These are phyloP conservation scores for Trypanosomatidae sp. DNA, from an alignment of 208 protist genomes.

Conservation along the genomic window DNA sequence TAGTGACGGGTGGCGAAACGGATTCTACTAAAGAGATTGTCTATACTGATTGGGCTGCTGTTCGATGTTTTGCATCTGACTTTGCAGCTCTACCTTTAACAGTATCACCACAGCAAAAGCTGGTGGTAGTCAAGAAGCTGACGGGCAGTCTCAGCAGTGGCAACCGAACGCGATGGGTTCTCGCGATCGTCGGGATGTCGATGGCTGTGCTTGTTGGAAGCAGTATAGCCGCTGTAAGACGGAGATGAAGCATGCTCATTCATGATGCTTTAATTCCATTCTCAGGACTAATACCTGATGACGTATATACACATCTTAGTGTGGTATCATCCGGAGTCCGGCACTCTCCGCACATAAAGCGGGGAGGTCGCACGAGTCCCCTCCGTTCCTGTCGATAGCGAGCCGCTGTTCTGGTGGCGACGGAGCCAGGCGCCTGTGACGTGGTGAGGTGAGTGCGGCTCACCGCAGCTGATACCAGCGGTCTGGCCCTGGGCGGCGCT, in stretches of 20 bases:
- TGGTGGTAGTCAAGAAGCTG: neutral
- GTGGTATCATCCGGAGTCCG: too few relatives aligned
- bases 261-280: neutral
- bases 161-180: neutral
- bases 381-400: neutral
- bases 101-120: neutral
- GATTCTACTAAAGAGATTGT: constrained; percentile 25
- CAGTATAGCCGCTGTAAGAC: neutral
- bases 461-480: neutral
- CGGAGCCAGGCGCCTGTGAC: too few relatives aligned
- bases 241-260: neutral
- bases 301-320: too few relatives aligned
- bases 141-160: neutral
- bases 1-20: constrained; percentile 24
- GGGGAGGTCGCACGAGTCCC: neutral
- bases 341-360: too few relatives aligned
- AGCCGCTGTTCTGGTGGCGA: too few relatives aligned
- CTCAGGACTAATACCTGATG: neutral
- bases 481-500: neutral
- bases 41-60: constrained; percentile 29
- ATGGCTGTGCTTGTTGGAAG: neutral
- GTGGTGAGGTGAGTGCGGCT: neutral
- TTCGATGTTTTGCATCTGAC: constrained; percentile 7
- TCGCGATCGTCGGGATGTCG: neutral
- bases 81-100: constrained; percentile 8